Evolutionary conservation across 2,329 filamentous ascomycete species (phyloP), one percentile per base, ranked within the genome.

Genomic region (Acarospora socialis): DNA sequence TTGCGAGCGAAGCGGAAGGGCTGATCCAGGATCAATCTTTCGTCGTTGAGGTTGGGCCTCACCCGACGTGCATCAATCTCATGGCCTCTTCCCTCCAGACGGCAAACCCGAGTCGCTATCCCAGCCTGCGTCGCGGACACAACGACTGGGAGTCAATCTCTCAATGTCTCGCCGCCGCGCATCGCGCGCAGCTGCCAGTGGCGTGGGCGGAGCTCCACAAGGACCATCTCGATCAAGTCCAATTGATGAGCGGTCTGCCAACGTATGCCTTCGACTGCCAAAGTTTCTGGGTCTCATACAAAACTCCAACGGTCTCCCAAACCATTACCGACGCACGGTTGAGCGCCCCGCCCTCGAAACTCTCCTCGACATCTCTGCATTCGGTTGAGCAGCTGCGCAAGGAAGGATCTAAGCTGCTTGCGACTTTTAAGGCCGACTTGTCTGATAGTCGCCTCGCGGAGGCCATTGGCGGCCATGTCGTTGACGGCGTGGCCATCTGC

Each of bases 401-500:
- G 28, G 33, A 38, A 28, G 28, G 14, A 14, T 9, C 16, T 7
- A 12, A 34, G 3, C 6, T 33, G 6, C 18, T 27, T 6, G 39
- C 26, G 7, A 38, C 33, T 5, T 40, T 35, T 33, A 19, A 9
- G 5, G 23, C 39, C 10, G 12, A 36, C n/a, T 33, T 24, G 3
- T 38, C 35, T 2, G 37, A 43, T 7, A n/a, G n/a, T n/a, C n/a
- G n/a, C n/a, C 17, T 41, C 5, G 16, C 21, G 12, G 23, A 24
- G 4, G 30, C 31, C 3, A 37, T 41, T 17, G 15, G 32, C 20
- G 39, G 39, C 18, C 39, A 41, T 28, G 5, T 30, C 4, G 23
- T 40, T 15, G 28, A 40, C 24, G 36, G 30, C 10, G 18, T 23
- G 12, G 30, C 39, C 12, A 28, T 45, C 7, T 43, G 39, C 30